These are phyloP conservation scores for Aspergillus calidoustus DNA, from an alignment of 2,329 filamentous ascomycete species.

Conservation along the genomic window DNA sequence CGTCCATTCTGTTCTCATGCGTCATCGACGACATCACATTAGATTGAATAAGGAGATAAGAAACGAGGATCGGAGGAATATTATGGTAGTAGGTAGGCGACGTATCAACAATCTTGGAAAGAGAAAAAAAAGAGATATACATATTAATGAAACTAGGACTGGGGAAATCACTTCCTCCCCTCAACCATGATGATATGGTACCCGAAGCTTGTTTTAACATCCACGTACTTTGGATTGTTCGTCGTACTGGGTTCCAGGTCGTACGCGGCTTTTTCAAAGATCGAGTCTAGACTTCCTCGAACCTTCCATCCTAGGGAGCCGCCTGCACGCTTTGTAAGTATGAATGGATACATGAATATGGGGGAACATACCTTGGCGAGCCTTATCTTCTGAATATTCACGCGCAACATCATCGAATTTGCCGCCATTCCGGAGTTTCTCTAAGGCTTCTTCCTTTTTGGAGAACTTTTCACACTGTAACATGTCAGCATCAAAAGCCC, in stretches of 20 bases:
- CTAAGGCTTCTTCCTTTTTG: constrained; percentile 68
- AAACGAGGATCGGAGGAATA: not conserved
- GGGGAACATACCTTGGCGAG: constrained; percentile 54
- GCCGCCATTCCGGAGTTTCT: constrained; percentile 61
- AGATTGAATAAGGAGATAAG: not conserved
- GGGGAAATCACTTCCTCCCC: constrained; percentile 57
- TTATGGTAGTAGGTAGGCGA: not conserved
- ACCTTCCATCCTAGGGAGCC: constrained; percentile 68
- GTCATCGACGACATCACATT: not conserved
- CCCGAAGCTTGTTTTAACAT: constrained; percentile 67
- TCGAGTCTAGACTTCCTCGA: constrained; percentile 58
- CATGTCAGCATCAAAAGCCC: not conserved
- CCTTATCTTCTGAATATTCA: constrained; percentile 70
- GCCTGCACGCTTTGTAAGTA: constrained; percentile 44
- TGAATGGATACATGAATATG: not conserved
- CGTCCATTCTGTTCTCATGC: not conserved
- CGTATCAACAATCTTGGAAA: not conserved
- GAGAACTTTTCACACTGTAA: constrained; percentile 64
- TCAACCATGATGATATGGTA: constrained; percentile 73
- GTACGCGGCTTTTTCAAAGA: constrained; percentile 67
- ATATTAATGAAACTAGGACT: not conserved
- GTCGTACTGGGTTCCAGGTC: constrained; percentile 66
- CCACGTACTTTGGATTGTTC: constrained; percentile 63
- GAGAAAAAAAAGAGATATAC: constrained; percentile 3
- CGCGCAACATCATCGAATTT: constrained; percentile 70